Conservation (phyloP, 768 basidiomycete species). For the Tricholoma matsutake region DNA sequence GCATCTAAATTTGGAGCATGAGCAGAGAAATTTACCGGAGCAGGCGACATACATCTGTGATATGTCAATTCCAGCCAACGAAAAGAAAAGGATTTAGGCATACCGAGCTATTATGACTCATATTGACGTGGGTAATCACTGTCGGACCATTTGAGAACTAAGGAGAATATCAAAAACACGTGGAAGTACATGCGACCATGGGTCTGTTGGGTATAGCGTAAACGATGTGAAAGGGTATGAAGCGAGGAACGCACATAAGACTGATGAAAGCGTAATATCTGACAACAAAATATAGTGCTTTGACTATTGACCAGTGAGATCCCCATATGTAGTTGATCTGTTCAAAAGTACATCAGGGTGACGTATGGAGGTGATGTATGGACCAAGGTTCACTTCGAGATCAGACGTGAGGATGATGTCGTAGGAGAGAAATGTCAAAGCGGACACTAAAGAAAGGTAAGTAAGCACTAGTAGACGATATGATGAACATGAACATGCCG, state of each 20-base stretch:
- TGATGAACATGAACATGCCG: no score
- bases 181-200: background rate
- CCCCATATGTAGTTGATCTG: slow-evolving; percentile 2
- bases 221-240: background rate
- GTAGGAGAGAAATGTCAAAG: background rate
- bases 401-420: background rate
- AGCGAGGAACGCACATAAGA: background rate
- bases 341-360: background rate
- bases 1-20: background rate
- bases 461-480: no score
- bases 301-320: background rate
- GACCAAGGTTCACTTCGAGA: background rate
- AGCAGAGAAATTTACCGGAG: background rate
- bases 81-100: background rate
- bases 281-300: background rate
- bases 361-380: background rate
- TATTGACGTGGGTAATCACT: background rate
- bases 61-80: background rate
- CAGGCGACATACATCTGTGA: background rate
- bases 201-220: background rate
- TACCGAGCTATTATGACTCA: background rate
- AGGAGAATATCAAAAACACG: background rate
- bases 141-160: background rate
- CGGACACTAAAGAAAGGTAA: background rate
- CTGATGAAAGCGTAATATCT: background rate